Evolutionary conservation across 164 flowering plant species (phyloP).

Genomic region (Hamamelis virginiana): DNA sequence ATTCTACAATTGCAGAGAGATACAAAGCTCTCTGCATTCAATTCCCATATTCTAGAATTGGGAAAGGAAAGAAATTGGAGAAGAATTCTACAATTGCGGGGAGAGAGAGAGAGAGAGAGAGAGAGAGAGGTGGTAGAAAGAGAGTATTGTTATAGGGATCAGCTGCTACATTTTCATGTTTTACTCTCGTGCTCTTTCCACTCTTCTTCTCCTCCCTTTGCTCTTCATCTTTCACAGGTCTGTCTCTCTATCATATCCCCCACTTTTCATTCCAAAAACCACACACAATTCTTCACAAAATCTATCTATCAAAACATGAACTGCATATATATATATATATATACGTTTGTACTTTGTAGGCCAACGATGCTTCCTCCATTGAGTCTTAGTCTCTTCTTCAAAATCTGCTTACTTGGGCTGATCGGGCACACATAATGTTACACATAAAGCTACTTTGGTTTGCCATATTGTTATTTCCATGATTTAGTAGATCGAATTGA

Average conservation of each 20-base stretch:
- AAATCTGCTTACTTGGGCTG: slow-evolving; percentile 52
- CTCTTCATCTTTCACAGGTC: slow-evolving; percentile 58
- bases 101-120: slow-evolving; percentile 12
- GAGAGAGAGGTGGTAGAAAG: too few relatives aligned
- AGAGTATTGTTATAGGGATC: slow-evolving; percentile 58
- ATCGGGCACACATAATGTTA: slow-evolving; percentile 39
- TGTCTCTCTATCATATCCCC: background rate
- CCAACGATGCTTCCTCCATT: slow-evolving; percentile 50
- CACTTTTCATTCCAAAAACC: background rate
- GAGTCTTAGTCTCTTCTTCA: slow-evolving; percentile 36
- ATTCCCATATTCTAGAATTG: too few relatives aligned
- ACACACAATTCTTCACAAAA: background rate
- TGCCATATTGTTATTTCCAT: too few relatives aligned
- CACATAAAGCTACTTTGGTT: background rate
- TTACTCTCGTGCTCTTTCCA: slow-evolving; percentile 59
- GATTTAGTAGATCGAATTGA: too few relatives aligned
- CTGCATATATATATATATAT: too few relatives aligned
- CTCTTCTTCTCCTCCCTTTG: slow-evolving; percentile 61
- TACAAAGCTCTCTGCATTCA: too few relatives aligned
- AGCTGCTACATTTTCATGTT: slow-evolving; percentile 59
- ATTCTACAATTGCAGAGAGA: too few relatives aligned
- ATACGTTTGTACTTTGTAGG: slow-evolving; percentile 26
- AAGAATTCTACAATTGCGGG: too few relatives aligned
- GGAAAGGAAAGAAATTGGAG: too few relatives aligned
- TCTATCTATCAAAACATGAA: too few relatives aligned